Evolutionary conservation across 2,329 filamentous ascomycete genomes (phyloP).

Genomic region (Dothistroma septosporum): DNA sequence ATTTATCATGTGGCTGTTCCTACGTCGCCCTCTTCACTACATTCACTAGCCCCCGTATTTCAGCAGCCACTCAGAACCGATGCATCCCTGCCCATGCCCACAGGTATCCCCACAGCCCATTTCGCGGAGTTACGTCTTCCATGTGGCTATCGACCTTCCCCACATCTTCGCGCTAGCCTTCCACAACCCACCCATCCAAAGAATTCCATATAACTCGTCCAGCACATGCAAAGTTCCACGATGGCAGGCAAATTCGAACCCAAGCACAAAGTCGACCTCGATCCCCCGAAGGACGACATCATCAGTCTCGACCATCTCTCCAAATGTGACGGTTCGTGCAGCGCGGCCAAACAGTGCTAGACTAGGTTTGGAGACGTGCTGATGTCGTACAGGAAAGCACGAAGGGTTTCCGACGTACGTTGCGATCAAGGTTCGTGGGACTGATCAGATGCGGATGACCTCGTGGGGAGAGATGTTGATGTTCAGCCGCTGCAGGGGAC

Average conservation of each 20-base stretch:
- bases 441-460: not conserved
- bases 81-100: not conserved
- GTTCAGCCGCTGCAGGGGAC: constrained; percentile 58
- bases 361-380: not conserved
- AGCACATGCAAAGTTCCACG: too few species aligned
- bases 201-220: not conserved
- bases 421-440: constrained; percentile 51
- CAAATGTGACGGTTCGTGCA: constrained; percentile 71
- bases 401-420: constrained; percentile 58
- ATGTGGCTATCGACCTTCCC: not conserved
- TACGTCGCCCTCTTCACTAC: not conserved
- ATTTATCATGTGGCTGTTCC: not conserved
- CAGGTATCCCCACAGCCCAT: not conserved
- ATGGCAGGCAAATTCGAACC: constrained; percentile 58
- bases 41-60: not conserved
- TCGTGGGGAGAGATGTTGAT: not conserved
- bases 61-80: not conserved
- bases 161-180: not conserved
- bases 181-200: not conserved
- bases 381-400: constrained; percentile 52
- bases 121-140: not conserved
- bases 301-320: constrained; percentile 77
- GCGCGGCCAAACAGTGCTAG: not conserved
- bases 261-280: constrained; percentile 69
- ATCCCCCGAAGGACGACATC: constrained; percentile 80